phyloP scores from a whole-genome alignment of 106 monocot species.

The Iris macrosiphon region DNA sequence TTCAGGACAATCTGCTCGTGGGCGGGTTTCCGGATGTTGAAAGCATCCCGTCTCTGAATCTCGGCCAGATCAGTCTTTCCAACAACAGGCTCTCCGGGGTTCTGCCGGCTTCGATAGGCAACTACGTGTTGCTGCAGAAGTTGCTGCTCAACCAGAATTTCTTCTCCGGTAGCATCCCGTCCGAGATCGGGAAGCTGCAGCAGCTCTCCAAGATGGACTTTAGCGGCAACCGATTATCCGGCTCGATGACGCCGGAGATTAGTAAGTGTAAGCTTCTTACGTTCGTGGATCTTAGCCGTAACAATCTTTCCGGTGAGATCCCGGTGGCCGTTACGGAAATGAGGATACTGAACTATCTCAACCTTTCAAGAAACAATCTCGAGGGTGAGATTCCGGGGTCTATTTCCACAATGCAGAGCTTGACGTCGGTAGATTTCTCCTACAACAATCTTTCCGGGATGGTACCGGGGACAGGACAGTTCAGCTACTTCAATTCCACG shows the following conservation, averaged over 20 bases:
- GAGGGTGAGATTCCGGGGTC: constrained; percentile 53
- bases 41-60: constrained; percentile 19
- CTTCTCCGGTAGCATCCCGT: constrained; percentile 54
- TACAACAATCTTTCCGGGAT: constrained; percentile 88
- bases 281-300: constrained; percentile 54
- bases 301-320: constrained; percentile 45
- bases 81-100: constrained; percentile 63
- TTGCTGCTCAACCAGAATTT: constrained; percentile 55
- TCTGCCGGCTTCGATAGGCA: constrained; percentile 59
- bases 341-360: constrained; percentile 53
- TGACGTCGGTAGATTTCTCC: constrained; percentile 84
- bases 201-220: constrained; percentile 74
- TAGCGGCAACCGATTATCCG: constrained; percentile 46
- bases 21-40: constrained; percentile 57
- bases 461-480: constrained; percentile 82
- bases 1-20: constrained; percentile 70
- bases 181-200: constrained; percentile 52
- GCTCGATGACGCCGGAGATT: constrained; percentile 41
- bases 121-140: constrained; percentile 59
- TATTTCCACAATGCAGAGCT: constrained; percentile 84
- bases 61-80: constrained; percentile 74
- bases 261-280: constrained; percentile 56
- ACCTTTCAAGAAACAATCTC: constrained; percentile 50
- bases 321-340: constrained; percentile 36
- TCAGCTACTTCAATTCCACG: constrained; percentile 91